Evolutionary conservation across 305 asterid genomes (phyloP), one percentile per base, ranked within the genome.

Genomic region (Withania somnifera): DNA sequence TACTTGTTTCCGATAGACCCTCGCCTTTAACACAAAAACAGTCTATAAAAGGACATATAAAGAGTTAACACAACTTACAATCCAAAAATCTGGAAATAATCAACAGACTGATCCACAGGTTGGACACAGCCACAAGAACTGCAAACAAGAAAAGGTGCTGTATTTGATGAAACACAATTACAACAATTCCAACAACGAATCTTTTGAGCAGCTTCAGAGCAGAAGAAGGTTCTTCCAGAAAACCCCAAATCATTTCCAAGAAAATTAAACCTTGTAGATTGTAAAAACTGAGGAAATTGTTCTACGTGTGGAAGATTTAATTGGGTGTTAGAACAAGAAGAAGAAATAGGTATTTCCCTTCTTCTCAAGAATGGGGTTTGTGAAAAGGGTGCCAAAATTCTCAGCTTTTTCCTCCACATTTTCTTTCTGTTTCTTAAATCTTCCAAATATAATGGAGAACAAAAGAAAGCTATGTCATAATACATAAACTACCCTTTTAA

Each of bases 111-210:
- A 64, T 90, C 78, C 24, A 92, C 89, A 14, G 95, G 93, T 77
- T 96, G 99, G 38, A 94, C 91, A 76, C 90, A 85, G 85, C 95
- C 89, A 76, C 99, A 96, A 85, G 88, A 86, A 54, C 82, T 87
- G 83, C 98, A 96, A 84, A 92, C 89, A 79, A 94, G 93, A 84
- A 94, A 92, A 87, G 94, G 89, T 87, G 88, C 40, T n/a, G n/a
- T 56, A 40, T 66, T 60, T 45, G 84, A 82, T 6, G 89, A 85
- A 56, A 42, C 87, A 20, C 85, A 87, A 63, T 89, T 89, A 87
- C 98, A 96, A 81, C 98, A 96, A 81, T 89, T 94, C 98, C 99
- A 96, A 89, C 99, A 96, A 69, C 13, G 76, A 17, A n/a, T 40
- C n/a, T 86, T 84, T 51, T 80, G 81, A 15, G 87, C 63, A 63